These are phyloP conservation scores for Collybia sordida DNA, from an alignment of 768 basidiomycete species.

Conservation along the genomic window DNA sequence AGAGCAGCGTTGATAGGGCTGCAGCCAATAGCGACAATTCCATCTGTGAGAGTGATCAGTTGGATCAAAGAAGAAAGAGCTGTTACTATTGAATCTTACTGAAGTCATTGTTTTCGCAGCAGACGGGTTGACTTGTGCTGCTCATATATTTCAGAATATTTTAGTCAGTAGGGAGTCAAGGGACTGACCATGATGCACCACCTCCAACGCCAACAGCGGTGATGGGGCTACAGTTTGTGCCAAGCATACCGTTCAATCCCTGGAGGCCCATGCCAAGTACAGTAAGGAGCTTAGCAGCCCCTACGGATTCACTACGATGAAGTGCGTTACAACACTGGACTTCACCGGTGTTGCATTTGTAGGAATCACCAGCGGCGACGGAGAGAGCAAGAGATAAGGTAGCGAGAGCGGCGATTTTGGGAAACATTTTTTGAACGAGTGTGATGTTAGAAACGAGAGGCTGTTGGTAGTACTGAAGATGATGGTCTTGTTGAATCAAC, in stretches of 20 bases:
- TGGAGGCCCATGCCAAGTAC: not conserved
- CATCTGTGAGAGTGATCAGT: no score
- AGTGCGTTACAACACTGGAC: constrained; percentile 3
- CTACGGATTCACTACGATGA: not conserved
- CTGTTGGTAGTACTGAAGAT: no score
- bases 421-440: not conserved
- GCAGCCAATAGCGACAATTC: no score
- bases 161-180: not conserved
- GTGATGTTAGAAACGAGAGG: not conserved
- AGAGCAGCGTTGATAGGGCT: no score
- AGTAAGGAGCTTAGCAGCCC: not conserved
- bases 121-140: constrained; percentile 2
- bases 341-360: constrained; percentile 5
- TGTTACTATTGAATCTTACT: not conserved
- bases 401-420: not conserved
- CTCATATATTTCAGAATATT: not conserved
- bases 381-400: not conserved
- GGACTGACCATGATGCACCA: not conserved
- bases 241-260: not conserved
- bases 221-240: constrained; percentile 1
- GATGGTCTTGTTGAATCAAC: no score
- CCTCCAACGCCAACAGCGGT: not conserved
- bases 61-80: not conserved
- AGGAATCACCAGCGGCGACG: not conserved
- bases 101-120: constrained; percentile 4